Percentiles rank a stretch among this genome's conserved stretches.
These are phyloP conservation scores for Crucihimalaya himalaica DNA, from an alignment of 345 rosid genomes.

Conservation along the genomic window DNA sequence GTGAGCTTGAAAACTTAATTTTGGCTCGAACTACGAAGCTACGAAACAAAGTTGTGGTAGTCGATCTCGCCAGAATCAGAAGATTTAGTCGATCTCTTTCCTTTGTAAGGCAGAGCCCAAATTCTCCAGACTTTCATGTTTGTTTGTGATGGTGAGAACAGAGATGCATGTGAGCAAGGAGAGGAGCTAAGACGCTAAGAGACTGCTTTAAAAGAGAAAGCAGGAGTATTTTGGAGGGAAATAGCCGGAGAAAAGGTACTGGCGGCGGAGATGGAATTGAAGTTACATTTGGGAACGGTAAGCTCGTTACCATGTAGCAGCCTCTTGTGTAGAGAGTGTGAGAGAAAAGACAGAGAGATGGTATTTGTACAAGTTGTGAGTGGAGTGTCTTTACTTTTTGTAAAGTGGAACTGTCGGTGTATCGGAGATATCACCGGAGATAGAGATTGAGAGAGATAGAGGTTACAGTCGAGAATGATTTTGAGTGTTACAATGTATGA, in stretches of 20 bases:
- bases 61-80: too few species aligned
- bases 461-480: not conserved
- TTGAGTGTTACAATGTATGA: not conserved
- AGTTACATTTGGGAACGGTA: conserved; percentile 24
- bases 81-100: too few species aligned
- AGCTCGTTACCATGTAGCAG: conserved; percentile 41
- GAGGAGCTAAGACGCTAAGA: not conserved
- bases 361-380: not conserved
- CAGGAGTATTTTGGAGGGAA: conserved; percentile 35
- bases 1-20: too few species aligned
- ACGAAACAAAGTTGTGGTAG: too few species aligned
- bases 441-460: not conserved
- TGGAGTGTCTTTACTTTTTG: not conserved
- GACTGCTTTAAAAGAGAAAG: not conserved
- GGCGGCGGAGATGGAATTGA: not conserved
- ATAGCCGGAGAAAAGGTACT: conserved; percentile 3
- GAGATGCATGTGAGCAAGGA: not conserved
- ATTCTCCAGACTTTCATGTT: too few species aligned
- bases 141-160: not conserved
- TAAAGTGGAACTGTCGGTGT: not conserved
- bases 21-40: too few species aligned
- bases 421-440: not conserved
- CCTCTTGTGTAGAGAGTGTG: not conserved
- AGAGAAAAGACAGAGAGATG: not conserved
- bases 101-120: too few species aligned